These are phyloP conservation scores for slime mould (Dictyostelium discoideum) DNA, from an alignment of 78 protist genomes.

Conservation along the genomic window DNA sequence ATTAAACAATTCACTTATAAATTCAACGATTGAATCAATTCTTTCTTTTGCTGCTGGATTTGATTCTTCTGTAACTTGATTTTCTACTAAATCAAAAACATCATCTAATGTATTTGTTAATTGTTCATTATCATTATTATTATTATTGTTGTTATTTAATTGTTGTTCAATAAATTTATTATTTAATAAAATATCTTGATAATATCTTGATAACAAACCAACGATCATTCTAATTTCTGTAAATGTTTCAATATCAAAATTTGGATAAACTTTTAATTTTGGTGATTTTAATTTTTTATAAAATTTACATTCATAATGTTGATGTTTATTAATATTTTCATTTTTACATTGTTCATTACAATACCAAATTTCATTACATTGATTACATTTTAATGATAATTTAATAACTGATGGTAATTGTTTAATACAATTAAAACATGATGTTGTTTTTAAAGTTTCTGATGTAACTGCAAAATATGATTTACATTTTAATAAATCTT, in stretches of 20 bases:
- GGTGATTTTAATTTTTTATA: not conserved
- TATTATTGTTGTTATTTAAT: not conserved
- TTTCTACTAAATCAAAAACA: slow-evolving; percentile 46
- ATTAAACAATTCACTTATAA: not conserved
- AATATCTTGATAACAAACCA: slow-evolving; percentile 24
- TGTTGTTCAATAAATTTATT: not conserved
- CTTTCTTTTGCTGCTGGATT: slow-evolving; percentile 11
- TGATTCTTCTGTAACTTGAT: not conserved
- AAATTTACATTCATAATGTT: slow-evolving; percentile 35
- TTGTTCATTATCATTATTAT: not conserved
- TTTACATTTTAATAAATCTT: not conserved
- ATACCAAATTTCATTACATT: slow-evolving; percentile 47
- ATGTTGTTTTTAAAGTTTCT: slow-evolving; percentile 10
- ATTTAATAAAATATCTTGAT: slow-evolving; percentile 9
- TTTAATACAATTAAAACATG: slow-evolving; percentile 31
- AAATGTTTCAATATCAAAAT: not conserved
- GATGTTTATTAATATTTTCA: not conserved
- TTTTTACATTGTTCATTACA: slow-evolving; percentile 1
- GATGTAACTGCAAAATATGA: slow-evolving; percentile 15
- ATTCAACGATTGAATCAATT: not conserved
- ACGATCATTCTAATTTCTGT: slow-evolving; percentile 51
- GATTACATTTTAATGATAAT: not conserved
- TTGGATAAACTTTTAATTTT: not conserved
- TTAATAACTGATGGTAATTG: not conserved
- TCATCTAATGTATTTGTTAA: slow-evolving; percentile 4